Evolutionary conservation across 768 basidiomycete species (phyloP).

Genomic region (Rhizopogon rudus): DNA sequence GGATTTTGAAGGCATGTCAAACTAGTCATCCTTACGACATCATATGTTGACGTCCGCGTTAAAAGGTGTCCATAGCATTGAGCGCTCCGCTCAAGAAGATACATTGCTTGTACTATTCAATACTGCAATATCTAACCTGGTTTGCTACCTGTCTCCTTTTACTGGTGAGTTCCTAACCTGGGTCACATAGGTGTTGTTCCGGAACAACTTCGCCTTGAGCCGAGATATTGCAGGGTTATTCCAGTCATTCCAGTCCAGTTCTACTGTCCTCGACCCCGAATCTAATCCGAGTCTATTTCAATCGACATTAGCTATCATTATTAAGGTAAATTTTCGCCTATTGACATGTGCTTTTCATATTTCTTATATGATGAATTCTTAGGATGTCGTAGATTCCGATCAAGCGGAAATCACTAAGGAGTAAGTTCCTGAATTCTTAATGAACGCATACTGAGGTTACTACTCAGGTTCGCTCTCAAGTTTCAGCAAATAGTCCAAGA

Average conservation of each 20-base stretch:
- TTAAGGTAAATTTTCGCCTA: constrained; percentile 37
- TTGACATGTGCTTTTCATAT: neutral
- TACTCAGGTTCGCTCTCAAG: constrained; percentile 46
- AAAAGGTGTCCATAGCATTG: constrained; percentile 55
- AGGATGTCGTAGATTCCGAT: constrained; percentile 65
- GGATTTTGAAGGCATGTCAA: constrained; percentile 52
- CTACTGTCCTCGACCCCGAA: constrained; percentile 51
- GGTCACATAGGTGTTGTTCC: constrained; percentile 47
- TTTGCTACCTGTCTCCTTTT: constrained; percentile 10
- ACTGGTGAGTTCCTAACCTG: neutral
- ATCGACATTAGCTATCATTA: constrained; percentile 56
- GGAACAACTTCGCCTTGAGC: constrained; percentile 61
- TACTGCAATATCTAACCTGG: constrained; percentile 60
- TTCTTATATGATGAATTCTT: neutral
- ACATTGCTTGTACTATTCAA: constrained; percentile 61
- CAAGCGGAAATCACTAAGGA: constrained; percentile 53
- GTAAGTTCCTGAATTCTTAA: constrained; percentile 27
- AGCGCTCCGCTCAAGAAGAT: constrained; percentile 59
- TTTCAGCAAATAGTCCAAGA: constrained; percentile 59
- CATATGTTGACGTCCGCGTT: neutral
- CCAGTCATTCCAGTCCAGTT: constrained; percentile 55
- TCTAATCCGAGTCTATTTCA: constrained; percentile 55
- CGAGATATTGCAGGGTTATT: constrained; percentile 60
- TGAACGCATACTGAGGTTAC: neutral
- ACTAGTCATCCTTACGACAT: constrained; percentile 1